A percentile compares a stretch with the other conserved stretches of the same genome.
Conservation (phyloP, 345 rosid species). For the Linum tenue region DNA sequence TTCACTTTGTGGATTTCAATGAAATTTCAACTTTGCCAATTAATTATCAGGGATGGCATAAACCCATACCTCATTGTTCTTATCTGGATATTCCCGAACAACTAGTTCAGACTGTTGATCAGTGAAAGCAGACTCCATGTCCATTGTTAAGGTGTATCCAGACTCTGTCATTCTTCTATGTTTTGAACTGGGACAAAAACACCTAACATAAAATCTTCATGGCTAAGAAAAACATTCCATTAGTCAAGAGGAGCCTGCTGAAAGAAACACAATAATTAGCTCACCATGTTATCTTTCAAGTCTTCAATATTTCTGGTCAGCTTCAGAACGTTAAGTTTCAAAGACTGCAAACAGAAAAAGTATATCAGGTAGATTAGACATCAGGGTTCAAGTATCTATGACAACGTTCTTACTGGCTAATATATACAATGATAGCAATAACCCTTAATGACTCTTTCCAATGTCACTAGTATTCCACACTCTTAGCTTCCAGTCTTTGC, state of each 20-base stretch:
- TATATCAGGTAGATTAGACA: constrained; percentile 7
- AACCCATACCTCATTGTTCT: constrained; percentile 30
- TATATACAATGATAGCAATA: constrained; percentile 74
- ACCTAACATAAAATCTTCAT: too few species aligned
- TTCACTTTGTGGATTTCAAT: too few species aligned
- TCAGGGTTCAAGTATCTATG: not conserved
- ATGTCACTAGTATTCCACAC: constrained; percentile 84
- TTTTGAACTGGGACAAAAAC: too few species aligned
- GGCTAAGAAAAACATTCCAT: not conserved
- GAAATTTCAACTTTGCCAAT: not conserved
- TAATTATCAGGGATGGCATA: constrained; percentile 2
- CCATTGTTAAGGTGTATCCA: constrained; percentile 27
- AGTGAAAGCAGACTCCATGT: constrained; percentile 17
- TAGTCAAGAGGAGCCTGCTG: not conserved
- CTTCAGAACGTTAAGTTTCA: constrained; percentile 82
- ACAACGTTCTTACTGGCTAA: not conserved
- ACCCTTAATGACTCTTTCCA: constrained; percentile 79
- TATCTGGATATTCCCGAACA: constrained; percentile 18
- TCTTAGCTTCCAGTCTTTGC: constrained; percentile 68
- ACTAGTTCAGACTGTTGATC: constrained; percentile 19
- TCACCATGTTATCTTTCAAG: constrained; percentile 58
- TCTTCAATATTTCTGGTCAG: constrained; percentile 55
- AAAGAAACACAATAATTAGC: constrained; percentile 16
- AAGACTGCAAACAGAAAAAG: constrained; percentile 48
- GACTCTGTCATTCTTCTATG: constrained; percentile 17